Conservation (phyloP, 1,284 basidiomycete species). For the Omphalotus olearius region DNA sequence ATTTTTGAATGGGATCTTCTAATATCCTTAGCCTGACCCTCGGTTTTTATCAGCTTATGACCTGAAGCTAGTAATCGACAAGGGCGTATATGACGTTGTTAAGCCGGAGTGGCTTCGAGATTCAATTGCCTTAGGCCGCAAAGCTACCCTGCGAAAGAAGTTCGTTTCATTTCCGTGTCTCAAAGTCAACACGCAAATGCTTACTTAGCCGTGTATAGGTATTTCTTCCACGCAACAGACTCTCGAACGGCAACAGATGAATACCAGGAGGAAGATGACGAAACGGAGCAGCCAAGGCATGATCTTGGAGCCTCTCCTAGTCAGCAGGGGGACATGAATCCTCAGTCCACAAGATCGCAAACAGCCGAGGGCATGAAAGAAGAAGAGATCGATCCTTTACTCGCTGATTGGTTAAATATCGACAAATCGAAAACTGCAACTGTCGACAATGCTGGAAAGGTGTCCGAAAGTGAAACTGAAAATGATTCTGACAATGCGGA, state of each 20-base stretch:
- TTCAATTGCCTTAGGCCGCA: slow-evolving; percentile 56
- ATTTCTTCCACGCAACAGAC: slow-evolving; percentile 70
- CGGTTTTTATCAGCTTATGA: slow-evolving; percentile 49
- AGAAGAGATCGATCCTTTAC: slow-evolving; percentile 35
- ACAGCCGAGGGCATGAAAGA: slow-evolving; percentile 15
- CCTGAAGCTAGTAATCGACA: slow-evolving; percentile 60
- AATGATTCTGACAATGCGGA: slow-evolving; percentile 68
- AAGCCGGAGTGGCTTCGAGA: slow-evolving; percentile 80
- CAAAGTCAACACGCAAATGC: not conserved
- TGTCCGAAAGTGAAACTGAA: slow-evolving; percentile 55
- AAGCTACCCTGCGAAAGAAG: slow-evolving; percentile 66
- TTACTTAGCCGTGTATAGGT: slow-evolving; percentile 34
- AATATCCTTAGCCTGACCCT: not conserved
- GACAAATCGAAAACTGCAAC: slow-evolving; percentile 19
- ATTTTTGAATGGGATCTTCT: not conserved
- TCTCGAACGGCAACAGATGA: slow-evolving; percentile 36
- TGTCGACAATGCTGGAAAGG: slow-evolving; percentile 19
- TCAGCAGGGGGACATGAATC: slow-evolving; percentile 9
- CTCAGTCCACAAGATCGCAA: slow-evolving; percentile 2
- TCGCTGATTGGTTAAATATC: slow-evolving; percentile 66
- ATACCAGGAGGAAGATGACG: slow-evolving; percentile 34
- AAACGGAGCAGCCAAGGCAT: slow-evolving; percentile 18
- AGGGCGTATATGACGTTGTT: slow-evolving; percentile 65
- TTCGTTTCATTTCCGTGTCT: slow-evolving; percentile 26
- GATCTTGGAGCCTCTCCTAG: not conserved